These are phyloP conservation scores for Chlorella sp. DNA, from an alignment of 139 green algal genomes.

Conservation along the genomic window DNA sequence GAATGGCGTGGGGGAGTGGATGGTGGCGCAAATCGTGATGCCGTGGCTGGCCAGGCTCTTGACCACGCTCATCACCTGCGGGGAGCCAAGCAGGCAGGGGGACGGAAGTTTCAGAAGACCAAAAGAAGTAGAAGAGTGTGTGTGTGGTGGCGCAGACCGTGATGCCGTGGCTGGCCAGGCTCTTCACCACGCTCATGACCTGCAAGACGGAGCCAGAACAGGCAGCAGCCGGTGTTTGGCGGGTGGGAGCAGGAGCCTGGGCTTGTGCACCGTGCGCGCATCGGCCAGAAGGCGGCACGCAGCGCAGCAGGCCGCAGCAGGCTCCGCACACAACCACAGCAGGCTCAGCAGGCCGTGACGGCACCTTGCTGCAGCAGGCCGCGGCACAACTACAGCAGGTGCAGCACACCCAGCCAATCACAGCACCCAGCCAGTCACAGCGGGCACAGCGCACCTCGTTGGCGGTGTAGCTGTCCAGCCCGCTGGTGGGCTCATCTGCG, in stretches of 20 bases:
- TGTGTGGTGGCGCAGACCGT: constrained; percentile 63
- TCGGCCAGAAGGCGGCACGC: too few relatives aligned
- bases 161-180: constrained; percentile 55
- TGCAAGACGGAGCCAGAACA: background rate
- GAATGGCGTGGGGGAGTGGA: constrained; percentile 69
- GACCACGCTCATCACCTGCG: constrained; percentile 60
- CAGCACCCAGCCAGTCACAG: background rate
- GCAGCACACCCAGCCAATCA: background rate
- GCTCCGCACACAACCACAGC: too few relatives aligned
- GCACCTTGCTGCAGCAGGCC: too few relatives aligned
- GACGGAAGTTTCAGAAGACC: background rate
- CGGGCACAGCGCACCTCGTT: constrained; percentile 48
- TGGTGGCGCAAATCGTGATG: constrained; percentile 74
- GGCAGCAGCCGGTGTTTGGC: background rate
- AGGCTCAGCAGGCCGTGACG: too few relatives aligned
- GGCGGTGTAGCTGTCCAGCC: constrained; percentile 77
- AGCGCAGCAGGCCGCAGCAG: too few relatives aligned
- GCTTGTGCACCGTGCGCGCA: too few relatives aligned
- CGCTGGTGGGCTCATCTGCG: constrained; percentile 73
- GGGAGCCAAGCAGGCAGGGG: background rate
- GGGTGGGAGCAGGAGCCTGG: background rate
- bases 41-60: constrained; percentile 52
- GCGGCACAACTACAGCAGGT: too few relatives aligned
- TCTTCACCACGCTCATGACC: constrained; percentile 60
- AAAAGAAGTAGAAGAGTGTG: background rate